These are phyloP conservation scores for Orbilia blumenaviensis DNA, from an alignment of 2,329 filamentous ascomycete genomes.

Conservation along the genomic window DNA sequence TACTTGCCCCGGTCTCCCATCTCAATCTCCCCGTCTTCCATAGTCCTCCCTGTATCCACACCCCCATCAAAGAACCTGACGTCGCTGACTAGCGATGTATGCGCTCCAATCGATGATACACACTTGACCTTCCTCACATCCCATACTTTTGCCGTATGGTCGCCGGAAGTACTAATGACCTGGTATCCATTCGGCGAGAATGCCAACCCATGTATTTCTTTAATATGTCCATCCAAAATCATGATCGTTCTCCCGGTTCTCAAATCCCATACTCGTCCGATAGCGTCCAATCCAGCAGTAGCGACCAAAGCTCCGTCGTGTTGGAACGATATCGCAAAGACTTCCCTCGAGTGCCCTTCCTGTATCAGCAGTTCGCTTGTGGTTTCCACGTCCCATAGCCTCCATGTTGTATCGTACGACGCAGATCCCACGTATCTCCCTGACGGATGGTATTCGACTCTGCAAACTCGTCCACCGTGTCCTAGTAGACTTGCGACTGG, in stretches of 20 bases:
- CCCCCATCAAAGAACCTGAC: slow-evolving; percentile 88
- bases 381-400: slow-evolving; percentile 91
- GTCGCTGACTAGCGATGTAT: slow-evolving; percentile 90
- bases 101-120: slow-evolving; percentile 85
- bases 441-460: slow-evolving; percentile 93
- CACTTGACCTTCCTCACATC: slow-evolving; percentile 88
- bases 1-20: slow-evolving; percentile 81
- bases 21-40: slow-evolving; percentile 74
- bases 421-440: slow-evolving; percentile 90
- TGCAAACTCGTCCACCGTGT: slow-evolving; percentile 85
- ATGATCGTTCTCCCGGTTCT: slow-evolving; percentile 92
- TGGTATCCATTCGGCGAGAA: slow-evolving; percentile 92
- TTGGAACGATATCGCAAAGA: slow-evolving; percentile 90
- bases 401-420: slow-evolving; percentile 95
- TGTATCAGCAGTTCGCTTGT: slow-evolving; percentile 85
- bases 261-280: slow-evolving; percentile 94
- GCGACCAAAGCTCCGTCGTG: slow-evolving; percentile 88
- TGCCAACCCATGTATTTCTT: slow-evolving; percentile 90
- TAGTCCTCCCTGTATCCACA: slow-evolving; percentile 39
- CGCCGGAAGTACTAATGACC: slow-evolving; percentile 89
- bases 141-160: slow-evolving; percentile 98
- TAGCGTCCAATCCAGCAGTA: slow-evolving; percentile 91
- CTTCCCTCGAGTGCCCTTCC: slow-evolving; percentile 92
- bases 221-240: slow-evolving; percentile 92
- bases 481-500: slow-evolving; percentile 83